Percentiles rank a stretch among this genome's conserved stretches.
Evolutionary conservation across 257 asterid species (phyloP).

Genomic region (Solanum appendiculatum): DNA sequence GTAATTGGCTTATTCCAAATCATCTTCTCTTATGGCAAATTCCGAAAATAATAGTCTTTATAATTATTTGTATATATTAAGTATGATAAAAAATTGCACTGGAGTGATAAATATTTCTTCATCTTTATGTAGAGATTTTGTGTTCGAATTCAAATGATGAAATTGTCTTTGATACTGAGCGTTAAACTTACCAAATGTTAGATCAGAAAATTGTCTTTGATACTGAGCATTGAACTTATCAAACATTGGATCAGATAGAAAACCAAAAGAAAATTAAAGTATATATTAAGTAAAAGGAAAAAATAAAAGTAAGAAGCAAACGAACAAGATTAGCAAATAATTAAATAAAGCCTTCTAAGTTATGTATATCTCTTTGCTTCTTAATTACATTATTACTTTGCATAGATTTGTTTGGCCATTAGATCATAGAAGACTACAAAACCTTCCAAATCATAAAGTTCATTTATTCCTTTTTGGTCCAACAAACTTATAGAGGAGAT

Average conservation of each 20-base stretch:
- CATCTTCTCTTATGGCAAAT: neutral
- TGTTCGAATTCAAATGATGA: fast-evolving
- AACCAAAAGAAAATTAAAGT: neutral
- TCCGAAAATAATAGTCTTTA: neutral
- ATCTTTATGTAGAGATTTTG: fast-evolving
- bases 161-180: neutral
- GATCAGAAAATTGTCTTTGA: neutral
- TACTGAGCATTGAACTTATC: neutral
- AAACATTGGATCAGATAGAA: neutral
- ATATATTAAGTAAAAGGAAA: neutral
- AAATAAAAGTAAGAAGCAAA: neutral
- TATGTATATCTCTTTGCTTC: neutral
- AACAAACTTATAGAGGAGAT: neutral
- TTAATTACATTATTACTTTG: neutral
- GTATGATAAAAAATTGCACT: fast-evolving
- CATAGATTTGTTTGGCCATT: neutral
- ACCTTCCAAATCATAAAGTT: neutral
- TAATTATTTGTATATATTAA: neutral
- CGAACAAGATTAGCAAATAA: neutral
- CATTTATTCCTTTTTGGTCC: neutral
- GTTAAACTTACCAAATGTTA: neutral
- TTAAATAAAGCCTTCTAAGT: neutral
- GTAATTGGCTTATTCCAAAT: neutral
- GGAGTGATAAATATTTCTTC: fast-evolving
- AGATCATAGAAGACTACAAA: neutral